Evolutionary conservation across 2,329 filamentous ascomycete genomes (phyloP).

Genomic region (Rosellinia necatrix): DNA sequence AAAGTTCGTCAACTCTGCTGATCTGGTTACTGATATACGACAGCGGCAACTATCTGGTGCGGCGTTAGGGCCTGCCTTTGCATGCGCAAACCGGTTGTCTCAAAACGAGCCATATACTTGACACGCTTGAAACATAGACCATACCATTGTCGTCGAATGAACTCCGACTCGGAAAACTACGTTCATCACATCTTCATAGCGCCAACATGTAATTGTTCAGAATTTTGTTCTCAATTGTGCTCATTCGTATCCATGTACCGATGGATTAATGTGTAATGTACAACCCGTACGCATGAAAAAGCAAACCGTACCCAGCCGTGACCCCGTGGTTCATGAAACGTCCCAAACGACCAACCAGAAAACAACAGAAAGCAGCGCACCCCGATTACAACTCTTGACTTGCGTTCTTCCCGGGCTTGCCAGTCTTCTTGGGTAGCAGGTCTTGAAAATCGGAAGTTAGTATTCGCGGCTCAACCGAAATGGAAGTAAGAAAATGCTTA

Average conservation of each 20-base stretch:
- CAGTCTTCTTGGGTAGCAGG: constrained; percentile 98
- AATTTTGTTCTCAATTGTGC: constrained; percentile 49
- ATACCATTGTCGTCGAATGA: too few relatives aligned
- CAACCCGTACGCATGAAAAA: constrained; percentile 66
- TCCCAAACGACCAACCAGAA: constrained; percentile 67
- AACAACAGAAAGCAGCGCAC: constrained; percentile 59
- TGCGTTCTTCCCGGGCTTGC: constrained; percentile 88
- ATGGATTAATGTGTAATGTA: constrained; percentile 70
- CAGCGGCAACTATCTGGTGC: too few relatives aligned
- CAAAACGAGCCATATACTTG: too few relatives aligned
- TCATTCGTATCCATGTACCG: constrained; percentile 70
- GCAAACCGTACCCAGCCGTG: constrained; percentile 75
- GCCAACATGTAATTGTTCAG: too few relatives aligned
- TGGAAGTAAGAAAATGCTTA: constrained; percentile 56
- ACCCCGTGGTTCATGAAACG: constrained; percentile 80
- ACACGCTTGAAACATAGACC: too few relatives aligned
- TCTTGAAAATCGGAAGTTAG: constrained; percentile 59
- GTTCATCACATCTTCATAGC: too few relatives aligned
- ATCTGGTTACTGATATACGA: too few relatives aligned
- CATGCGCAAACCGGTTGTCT: too few relatives aligned
- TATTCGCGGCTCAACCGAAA: background rate
- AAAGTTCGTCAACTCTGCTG: too few relatives aligned
- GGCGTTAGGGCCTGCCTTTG: too few relatives aligned
- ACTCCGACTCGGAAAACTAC: too few relatives aligned
- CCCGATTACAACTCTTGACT: constrained; percentile 88